Conservation (phyloP, 345 rosid species). For the Citrus hindsii region DNA sequence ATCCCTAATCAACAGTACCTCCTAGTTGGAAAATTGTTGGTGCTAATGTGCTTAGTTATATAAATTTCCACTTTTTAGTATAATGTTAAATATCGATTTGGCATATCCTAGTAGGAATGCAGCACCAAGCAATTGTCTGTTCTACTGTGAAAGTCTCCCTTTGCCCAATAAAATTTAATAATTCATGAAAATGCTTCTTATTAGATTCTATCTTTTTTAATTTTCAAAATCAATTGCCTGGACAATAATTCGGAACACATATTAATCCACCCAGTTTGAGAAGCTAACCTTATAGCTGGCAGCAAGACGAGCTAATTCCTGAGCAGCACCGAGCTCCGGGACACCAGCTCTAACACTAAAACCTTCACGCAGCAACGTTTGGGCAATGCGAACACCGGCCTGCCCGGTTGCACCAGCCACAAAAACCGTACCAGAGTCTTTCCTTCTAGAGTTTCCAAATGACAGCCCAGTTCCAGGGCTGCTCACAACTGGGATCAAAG, state of each 20-base stretch:
- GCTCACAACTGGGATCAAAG: conserved; percentile 53
- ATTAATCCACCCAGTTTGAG: neutral
- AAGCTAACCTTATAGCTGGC: conserved; percentile 66
- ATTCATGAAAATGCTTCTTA: neutral
- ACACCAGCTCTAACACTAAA: conserved; percentile 92
- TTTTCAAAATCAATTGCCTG: neutral
- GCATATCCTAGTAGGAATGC: neutral
- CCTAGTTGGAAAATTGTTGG: neutral
- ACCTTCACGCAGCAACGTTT: conserved; percentile 65
- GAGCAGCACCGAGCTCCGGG: conserved; percentile 76
- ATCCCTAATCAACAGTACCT: neutral
- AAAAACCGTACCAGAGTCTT: conserved; percentile 79
- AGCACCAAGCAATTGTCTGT: neutral
- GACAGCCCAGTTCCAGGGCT: conserved; percentile 50
- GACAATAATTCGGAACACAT: neutral
- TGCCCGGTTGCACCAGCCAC: conserved; percentile 96
- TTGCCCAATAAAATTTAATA: neutral
- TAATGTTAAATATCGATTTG: neutral
- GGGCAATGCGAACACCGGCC: conserved; percentile 83
- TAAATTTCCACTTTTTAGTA: neutral
- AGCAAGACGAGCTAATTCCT: conserved; percentile 86
- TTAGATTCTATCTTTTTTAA: neutral
- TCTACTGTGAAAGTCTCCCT: neutral
- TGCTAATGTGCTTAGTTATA: too few species aligned
- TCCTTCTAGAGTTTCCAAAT: conserved; percentile 57